Conservation (phyloP, 2,329 filamentous ascomycete species). For the Nemania serpens region DNA sequence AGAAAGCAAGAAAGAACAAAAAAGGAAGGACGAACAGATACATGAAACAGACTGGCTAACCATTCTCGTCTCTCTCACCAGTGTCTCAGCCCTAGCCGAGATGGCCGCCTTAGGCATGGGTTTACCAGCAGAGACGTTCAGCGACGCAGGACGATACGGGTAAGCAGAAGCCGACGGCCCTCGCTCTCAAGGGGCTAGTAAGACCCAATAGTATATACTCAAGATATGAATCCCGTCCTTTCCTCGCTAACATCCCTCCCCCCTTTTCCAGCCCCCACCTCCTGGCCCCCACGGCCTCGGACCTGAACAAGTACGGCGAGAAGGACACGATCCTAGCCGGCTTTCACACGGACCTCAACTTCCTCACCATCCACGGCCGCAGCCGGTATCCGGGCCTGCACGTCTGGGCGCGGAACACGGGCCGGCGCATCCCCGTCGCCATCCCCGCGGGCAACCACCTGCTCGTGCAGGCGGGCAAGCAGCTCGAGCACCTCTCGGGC, state of each 20-base stretch:
- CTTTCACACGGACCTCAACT: conserved; percentile 69
- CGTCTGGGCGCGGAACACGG: conserved; percentile 68
- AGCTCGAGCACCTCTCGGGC: conserved; percentile 65
- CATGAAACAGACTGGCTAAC: too few species aligned
- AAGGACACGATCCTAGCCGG: conserved; percentile 64
- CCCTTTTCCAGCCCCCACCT: conserved; percentile 58
- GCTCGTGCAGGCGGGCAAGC: conserved; percentile 66
- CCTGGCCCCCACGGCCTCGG: conserved; percentile 64
- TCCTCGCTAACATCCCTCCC: not conserved
- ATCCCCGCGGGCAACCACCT: conserved; percentile 63
- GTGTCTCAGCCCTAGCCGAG: conserved; percentile 59
- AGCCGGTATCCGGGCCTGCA: conserved; percentile 65
- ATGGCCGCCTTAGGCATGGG: conserved; percentile 64
- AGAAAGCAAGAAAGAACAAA: not conserved
- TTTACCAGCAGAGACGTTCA: conserved; percentile 57
- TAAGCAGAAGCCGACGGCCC: conserved; percentile 43
- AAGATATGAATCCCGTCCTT: too few species aligned
- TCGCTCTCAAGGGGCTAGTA: too few species aligned
- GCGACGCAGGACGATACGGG: conserved; percentile 60
- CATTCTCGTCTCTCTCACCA: not conserved
- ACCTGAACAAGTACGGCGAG: conserved; percentile 57
- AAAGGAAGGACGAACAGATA: too few species aligned
- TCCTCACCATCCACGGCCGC: conserved; percentile 67
- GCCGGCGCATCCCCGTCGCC: conserved; percentile 60
- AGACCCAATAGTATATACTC: too few species aligned